phyloP scores from a whole-genome alignment of 2,329 filamentous ascomycete species.

The Aspergillus versicolor region DNA sequence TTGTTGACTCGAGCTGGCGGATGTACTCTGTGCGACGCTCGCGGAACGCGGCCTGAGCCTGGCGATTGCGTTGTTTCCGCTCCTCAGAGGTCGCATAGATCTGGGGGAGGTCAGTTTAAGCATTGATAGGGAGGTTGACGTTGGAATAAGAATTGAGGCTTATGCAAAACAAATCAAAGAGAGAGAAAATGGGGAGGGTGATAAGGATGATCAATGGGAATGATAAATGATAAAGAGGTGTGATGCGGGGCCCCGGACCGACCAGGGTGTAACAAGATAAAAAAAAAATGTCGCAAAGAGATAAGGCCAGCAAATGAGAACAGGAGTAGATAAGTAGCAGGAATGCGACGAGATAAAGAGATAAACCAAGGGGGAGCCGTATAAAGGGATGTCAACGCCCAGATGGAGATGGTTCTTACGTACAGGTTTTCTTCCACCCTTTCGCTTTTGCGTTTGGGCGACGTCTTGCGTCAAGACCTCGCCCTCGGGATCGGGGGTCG shows the following conservation, averaged over 20 bases:
- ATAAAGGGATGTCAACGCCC: background rate
- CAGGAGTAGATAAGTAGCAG: slow-evolving; percentile 11
- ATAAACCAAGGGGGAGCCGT: slow-evolving; percentile 8
- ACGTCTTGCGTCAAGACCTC: slow-evolving; percentile 42
- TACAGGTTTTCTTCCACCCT: slow-evolving; percentile 97
- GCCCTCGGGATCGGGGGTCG: slow-evolving; percentile 47
- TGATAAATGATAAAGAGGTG: slow-evolving; percentile 23
- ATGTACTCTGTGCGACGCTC: slow-evolving; percentile 98
- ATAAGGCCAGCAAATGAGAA: slow-evolving; percentile 12
- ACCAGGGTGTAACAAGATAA: slow-evolving; percentile 15
- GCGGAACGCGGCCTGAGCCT: slow-evolving; percentile 95
- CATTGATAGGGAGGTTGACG: background rate
- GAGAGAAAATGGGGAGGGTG: slow-evolving; percentile 11
- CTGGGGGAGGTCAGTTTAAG: slow-evolving; percentile 48
- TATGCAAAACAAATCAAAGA: slow-evolving; percentile 7
- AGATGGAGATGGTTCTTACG: slow-evolving; percentile 36
- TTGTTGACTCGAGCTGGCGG: slow-evolving; percentile 96
- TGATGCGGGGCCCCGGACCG: slow-evolving; percentile 34
- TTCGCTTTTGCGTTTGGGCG: slow-evolving; percentile 74
- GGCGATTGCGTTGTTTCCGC: slow-evolving; percentile 93
- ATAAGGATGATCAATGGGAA: slow-evolving; percentile 21
- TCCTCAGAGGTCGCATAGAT: slow-evolving; percentile 99
- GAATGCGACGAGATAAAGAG: slow-evolving; percentile 13
- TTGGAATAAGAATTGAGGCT: slow-evolving; percentile 10
- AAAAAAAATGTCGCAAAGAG: slow-evolving; percentile 11